Evolutionary conservation across 1,284 basidiomycete species (phyloP).

Genomic region (Microbotryum intermedium): DNA sequence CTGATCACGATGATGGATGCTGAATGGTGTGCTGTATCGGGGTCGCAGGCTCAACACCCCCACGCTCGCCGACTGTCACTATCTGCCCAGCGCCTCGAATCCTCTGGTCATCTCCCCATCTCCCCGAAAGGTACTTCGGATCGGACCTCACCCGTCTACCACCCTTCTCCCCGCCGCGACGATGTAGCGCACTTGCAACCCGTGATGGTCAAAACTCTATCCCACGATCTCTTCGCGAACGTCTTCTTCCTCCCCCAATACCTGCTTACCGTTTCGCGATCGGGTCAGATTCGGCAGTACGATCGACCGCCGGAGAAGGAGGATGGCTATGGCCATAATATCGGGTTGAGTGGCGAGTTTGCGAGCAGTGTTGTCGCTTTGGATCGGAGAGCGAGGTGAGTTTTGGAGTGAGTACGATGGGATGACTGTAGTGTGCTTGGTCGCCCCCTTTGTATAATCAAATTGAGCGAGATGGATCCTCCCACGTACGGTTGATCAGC

Average conservation of each 20-base stretch:
- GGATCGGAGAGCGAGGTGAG: constrained; percentile 18
- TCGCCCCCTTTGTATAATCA: no score
- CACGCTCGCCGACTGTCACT: constrained; percentile 16
- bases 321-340: not conserved
- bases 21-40: not conserved
- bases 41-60: constrained; percentile 4
- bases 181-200: constrained; percentile 87
- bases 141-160: constrained; percentile 37
- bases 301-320: constrained; percentile 23
- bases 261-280: constrained; percentile 11
- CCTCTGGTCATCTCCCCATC: constrained; percentile 1
- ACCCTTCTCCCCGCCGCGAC: constrained; percentile 75
- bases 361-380: constrained; percentile 15
- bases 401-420: not conserved
- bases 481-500: not conserved
- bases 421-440: not conserved
- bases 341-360: constrained; percentile 21
- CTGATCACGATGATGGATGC: not conserved
- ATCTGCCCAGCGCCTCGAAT: constrained; percentile 4
- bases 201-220: constrained; percentile 54
- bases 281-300: constrained; percentile 19
- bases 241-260: constrained; percentile 12
- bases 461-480: not conserved
- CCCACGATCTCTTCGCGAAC: constrained; percentile 17
- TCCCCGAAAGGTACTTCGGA: not conserved